These are phyloP conservation scores for Cornus kousa DNA, from an alignment of 148 eudicot species.

Conservation along the genomic window DNA sequence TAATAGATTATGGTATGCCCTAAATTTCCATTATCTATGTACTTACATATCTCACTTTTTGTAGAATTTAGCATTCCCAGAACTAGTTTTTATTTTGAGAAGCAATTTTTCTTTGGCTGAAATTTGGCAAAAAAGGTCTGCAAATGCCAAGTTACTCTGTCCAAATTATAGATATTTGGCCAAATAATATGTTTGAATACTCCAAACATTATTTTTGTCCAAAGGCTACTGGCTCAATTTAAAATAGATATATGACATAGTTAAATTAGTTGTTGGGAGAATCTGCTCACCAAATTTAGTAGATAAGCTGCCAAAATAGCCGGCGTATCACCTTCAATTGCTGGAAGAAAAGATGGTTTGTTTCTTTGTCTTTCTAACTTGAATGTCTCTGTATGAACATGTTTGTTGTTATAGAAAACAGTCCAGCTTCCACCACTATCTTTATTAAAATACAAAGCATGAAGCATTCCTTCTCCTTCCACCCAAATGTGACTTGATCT, in stretches of 20 bases:
- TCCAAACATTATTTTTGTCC: neutral
- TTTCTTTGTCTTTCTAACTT: conserved; percentile 22
- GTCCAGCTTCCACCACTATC: conserved; percentile 23
- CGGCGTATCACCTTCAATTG: conserved; percentile 29
- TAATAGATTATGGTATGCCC: neutral
- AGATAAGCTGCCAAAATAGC: conserved; percentile 38
- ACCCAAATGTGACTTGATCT: conserved; percentile 44
- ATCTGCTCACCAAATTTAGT: conserved; percentile 25
- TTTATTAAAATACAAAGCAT: conserved; percentile 33
- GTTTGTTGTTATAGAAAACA: conserved; percentile 24
- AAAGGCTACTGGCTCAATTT: neutral
- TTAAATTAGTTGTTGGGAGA: neutral
- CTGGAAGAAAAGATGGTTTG: conserved; percentile 36
- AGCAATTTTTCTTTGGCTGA: too few relatives aligned
- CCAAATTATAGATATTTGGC: neutral
- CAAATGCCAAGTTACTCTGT: too few relatives aligned
- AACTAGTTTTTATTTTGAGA: too few relatives aligned
- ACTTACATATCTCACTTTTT: too few relatives aligned
- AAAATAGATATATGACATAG: neutral
- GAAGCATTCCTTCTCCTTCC: conserved; percentile 60
- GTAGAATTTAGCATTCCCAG: too few relatives aligned
- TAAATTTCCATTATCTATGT: neutral
- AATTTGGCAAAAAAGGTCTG: too few relatives aligned
- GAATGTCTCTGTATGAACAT: conserved; percentile 33
- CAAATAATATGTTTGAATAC: neutral